phyloP scores from a whole-genome alignment of 2,329 filamentous ascomycete genomes.

The Phyllosticta paracitricarpa region DNA sequence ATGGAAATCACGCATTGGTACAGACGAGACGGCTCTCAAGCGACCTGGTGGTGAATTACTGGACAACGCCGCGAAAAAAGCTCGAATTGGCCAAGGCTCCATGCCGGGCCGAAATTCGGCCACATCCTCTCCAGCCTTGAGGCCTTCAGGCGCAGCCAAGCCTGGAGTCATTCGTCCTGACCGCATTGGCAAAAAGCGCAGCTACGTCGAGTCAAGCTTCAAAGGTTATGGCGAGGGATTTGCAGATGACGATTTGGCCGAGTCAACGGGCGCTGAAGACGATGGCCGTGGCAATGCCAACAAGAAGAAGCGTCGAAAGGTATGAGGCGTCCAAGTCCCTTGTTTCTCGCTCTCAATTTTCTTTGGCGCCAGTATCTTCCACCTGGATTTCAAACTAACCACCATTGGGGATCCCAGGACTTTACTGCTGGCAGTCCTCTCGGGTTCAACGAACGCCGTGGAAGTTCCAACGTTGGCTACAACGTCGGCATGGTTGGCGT shows the following conservation, averaged over 20 bases:
- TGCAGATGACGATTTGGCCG: conserved; percentile 55
- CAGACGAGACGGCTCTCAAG: conserved; percentile 32
- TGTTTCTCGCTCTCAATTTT: neutral
- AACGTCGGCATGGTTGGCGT: conserved; percentile 8
- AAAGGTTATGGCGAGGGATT: conserved; percentile 66
- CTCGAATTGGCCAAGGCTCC: conserved; percentile 14
- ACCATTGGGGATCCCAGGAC: conserved; percentile 6
- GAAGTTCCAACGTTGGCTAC: conserved; percentile 8
- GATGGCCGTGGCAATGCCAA: conserved; percentile 30
- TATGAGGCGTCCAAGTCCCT: conserved; percentile 11
- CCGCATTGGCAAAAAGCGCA: conserved; percentile 60
- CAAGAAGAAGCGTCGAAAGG: conserved; percentile 24
- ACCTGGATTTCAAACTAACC: conserved; percentile 2
- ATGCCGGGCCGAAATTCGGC: conserved; percentile 20
- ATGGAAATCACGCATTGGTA: conserved; percentile 34
- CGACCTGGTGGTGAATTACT: conserved; percentile 7
- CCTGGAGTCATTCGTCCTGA: conserved; percentile 46
- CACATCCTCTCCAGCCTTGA: conserved; percentile 29
- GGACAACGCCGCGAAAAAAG: conserved; percentile 17
- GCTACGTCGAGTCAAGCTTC: conserved; percentile 65
- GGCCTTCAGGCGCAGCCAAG: conserved; percentile 16
- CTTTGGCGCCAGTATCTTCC: neutral
- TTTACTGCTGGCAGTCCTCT: conserved; percentile 12
- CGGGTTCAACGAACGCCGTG: conserved; percentile 10
- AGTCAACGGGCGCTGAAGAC: conserved; percentile 64